These are phyloP conservation scores for Elsinoe ampelina DNA, from an alignment of 2,329 filamentous ascomycete species.

Conservation along the genomic window DNA sequence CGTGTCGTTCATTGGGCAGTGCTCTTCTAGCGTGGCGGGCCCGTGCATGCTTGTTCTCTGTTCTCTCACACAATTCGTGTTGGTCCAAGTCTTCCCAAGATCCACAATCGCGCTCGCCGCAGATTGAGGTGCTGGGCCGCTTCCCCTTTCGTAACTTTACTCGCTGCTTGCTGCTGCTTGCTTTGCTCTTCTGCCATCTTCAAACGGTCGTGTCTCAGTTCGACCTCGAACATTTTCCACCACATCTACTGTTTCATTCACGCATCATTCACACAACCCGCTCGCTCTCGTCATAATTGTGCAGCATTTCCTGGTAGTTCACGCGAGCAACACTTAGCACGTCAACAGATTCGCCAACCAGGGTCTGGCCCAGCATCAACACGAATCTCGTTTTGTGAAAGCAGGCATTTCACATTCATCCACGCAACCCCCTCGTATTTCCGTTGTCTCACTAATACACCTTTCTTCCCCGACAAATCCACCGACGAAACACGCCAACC, in stretches of 20 bases:
- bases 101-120: not conserved
- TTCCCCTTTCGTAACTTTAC: not conserved
- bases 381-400: not conserved
- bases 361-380: slow-evolving; percentile 8
- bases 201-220: slow-evolving; percentile 1
- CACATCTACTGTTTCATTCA: not conserved
- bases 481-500: not conserved
- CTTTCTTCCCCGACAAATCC: not conserved
- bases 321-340: not conserved
- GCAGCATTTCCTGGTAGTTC: slow-evolving; percentile 2
- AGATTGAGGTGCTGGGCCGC: not conserved
- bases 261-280: not conserved
- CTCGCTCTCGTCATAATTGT: slow-evolving; percentile 1
- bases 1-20: not conserved
- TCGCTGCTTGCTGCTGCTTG: not conserved
- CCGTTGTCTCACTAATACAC: slow-evolving; percentile 6
- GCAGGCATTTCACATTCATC: slow-evolving; percentile 6
- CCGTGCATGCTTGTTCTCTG: slow-evolving; percentile 4
- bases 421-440: not conserved
- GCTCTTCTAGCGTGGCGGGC: not conserved
- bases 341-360: not conserved
- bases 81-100: no score
- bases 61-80: not conserved
- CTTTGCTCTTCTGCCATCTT: not conserved
- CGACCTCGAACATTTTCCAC: not conserved